Percentiles rank a stretch among this genome's conserved stretches.
Evolutionary conservation across 2,329 filamentous ascomycete genomes (phyloP).

Genomic region (Hypoxylon sp.): DNA sequence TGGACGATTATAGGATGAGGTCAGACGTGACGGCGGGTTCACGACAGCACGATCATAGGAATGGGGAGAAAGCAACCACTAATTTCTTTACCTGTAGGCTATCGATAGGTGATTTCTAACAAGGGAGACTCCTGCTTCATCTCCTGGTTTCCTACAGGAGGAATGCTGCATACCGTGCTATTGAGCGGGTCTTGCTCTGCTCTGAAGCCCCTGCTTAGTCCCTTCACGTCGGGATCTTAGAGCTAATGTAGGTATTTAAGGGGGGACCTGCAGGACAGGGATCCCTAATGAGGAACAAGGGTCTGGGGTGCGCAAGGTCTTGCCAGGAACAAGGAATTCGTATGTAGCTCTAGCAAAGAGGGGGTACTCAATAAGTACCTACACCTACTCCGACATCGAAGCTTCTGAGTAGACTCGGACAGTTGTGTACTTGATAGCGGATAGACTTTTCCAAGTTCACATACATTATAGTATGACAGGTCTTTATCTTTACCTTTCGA

Average conservation of each 20-base stretch:
- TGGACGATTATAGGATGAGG: slow-evolving; percentile 23
- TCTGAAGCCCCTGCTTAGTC: slow-evolving; percentile 32
- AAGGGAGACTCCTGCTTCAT: slow-evolving; percentile 41
- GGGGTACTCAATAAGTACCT: slow-evolving; percentile 10
- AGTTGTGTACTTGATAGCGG: too few species aligned
- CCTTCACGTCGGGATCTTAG: slow-evolving; percentile 40
- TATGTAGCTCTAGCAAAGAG: slow-evolving; percentile 10
- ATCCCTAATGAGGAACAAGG: slow-evolving; percentile 25
- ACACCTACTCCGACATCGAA: background rate
- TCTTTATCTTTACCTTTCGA: too few species aligned
- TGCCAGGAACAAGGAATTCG: slow-evolving; percentile 41
- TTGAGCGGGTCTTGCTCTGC: slow-evolving; percentile 27
- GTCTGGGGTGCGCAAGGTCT: slow-evolving; percentile 13
- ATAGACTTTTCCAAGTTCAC: too few species aligned
- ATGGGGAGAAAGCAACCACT: slow-evolving; percentile 21
- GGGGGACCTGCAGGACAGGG: slow-evolving; percentile 40
- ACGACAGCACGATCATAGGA: slow-evolving; percentile 25
- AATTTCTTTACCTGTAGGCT: slow-evolving; percentile 11
- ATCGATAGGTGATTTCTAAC: slow-evolving; percentile 37
- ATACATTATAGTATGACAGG: too few species aligned
- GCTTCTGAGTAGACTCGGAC: background rate
- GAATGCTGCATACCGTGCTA: slow-evolving; percentile 28
- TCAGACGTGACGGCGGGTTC: slow-evolving; percentile 11
- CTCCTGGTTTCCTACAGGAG: slow-evolving; percentile 20
- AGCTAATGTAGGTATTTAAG: slow-evolving; percentile 27